phyloP scores from a whole-genome alignment of 1,284 basidiomycete genomes.

The Sporisorium iseilematis-ciliati region DNA sequence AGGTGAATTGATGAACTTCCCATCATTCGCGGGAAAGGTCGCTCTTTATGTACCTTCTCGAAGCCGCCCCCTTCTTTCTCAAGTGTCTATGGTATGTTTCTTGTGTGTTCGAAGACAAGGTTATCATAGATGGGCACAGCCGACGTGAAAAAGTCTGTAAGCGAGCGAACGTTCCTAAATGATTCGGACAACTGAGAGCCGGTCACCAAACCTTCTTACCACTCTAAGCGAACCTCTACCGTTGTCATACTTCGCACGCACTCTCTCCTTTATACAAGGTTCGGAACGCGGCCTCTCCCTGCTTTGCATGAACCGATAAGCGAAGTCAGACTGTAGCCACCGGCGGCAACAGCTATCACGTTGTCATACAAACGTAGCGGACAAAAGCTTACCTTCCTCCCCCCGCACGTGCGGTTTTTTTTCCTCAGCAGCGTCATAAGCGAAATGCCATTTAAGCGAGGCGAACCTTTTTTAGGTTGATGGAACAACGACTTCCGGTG shows the following conservation, averaged over 20 bases:
- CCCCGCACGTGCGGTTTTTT: constrained; percentile 1
- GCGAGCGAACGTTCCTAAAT: neutral
- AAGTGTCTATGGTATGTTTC: too few species aligned
- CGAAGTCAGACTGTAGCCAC: too few species aligned
- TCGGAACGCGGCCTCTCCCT: too few species aligned
- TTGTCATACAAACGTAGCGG: too few species aligned
- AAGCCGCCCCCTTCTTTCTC: neutral
- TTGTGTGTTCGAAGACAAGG: neutral
- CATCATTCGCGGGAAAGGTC: neutral
- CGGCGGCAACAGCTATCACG: too few species aligned
- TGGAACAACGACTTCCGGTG: constrained; percentile 23
- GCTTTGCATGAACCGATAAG: too few species aligned
- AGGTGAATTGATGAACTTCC: too few species aligned
- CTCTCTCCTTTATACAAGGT: too few species aligned
- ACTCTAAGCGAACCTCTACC: neutral
- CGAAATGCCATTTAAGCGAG: constrained; percentile 14
- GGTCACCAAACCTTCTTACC: neutral
- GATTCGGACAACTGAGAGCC: neutral
- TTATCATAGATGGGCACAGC: neutral
- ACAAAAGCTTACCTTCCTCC: too few species aligned
- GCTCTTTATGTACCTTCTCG: neutral
- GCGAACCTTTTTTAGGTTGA: constrained; percentile 17
- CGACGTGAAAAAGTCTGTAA: neutral
- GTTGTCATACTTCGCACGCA: neutral
- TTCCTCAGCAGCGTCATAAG: neutral